These are phyloP conservation scores for Plantago ovata DNA, from an alignment of 257 asterid species.

Conservation along the genomic window DNA sequence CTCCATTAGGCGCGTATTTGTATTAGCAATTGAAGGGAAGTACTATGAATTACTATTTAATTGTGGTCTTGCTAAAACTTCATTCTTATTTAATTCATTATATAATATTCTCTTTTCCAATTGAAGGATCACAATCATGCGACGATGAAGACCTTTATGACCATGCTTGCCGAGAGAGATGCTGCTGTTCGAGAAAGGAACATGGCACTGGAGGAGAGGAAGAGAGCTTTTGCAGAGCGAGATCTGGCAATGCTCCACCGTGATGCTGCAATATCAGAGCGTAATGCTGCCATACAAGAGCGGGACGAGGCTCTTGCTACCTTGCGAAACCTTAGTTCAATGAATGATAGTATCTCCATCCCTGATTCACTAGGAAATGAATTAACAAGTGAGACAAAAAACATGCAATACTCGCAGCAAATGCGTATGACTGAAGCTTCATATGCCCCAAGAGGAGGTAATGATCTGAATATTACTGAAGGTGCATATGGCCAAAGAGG, in stretches of 20 bases:
- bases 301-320: slow-evolving; percentile 73
- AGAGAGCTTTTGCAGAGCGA: slow-evolving; percentile 83
- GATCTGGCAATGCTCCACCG: slow-evolving; percentile 91
- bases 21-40: no score
- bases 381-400: slow-evolving; percentile 40
- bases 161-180: slow-evolving; percentile 92
- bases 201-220: slow-evolving; percentile 95
- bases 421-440: slow-evolving; percentile 31
- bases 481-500: no score
- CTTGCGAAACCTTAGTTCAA: slow-evolving; percentile 44
- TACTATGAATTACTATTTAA: not conserved
- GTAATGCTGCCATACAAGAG: slow-evolving; percentile 72
- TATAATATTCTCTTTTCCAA: slow-evolving; percentile 20
- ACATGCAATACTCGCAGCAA: slow-evolving; percentile 47
- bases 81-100: not conserved
- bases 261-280: slow-evolving; percentile 89
- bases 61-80: not conserved
- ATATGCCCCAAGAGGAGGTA: no score
- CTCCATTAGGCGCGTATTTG: no score
- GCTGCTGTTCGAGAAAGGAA: slow-evolving; percentile 90
- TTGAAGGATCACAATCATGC: slow-evolving; percentile 71
- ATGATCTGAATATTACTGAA: no score
- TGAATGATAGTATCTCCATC: slow-evolving; percentile 34
- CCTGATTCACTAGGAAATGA: slow-evolving; percentile 48
- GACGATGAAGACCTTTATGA: slow-evolving; percentile 80